Conservation (phyloP, 768 basidiomycete species). For the Amanita brunnescens region DNA sequence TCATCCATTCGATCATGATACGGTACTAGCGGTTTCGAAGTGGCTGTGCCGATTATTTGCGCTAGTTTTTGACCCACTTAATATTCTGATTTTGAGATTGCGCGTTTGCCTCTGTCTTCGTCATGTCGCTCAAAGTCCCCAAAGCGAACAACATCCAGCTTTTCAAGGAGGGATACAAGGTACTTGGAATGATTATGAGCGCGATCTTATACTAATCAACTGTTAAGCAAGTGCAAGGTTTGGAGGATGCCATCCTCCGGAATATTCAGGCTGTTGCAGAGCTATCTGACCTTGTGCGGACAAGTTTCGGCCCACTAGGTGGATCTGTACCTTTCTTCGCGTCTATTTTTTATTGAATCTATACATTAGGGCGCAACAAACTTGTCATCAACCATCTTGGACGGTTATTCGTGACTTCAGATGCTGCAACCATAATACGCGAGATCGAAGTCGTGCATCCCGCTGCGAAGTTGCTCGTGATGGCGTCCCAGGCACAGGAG, state of each 20-base stretch:
- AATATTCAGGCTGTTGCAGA: constrained; percentile 97
- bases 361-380: constrained; percentile 78
- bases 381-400: constrained; percentile 97
- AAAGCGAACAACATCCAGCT: constrained; percentile 83
- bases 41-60: not conserved
- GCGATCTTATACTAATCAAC: not conserved
- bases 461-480: constrained; percentile 97
- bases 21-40: too few species aligned
- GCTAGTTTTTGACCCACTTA: not conserved
- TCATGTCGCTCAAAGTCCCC: constrained; percentile 92
- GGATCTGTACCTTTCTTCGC: constrained; percentile 21
- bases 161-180: constrained; percentile 98
- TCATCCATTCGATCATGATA: too few species aligned
- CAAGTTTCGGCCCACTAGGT: constrained; percentile 96
- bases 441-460: constrained; percentile 99
- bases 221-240: constrained; percentile 62
- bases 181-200: constrained; percentile 15
- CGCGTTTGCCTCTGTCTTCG: constrained; percentile 9
- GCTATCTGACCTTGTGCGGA: constrained; percentile 88
- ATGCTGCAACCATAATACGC: constrained; percentile 96
- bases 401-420: constrained; percentile 92
- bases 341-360: constrained; percentile 7
- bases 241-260: constrained; percentile 95
- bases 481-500: constrained; percentile 97
- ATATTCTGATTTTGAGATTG: not conserved